Conservation (phyloP, 2,329 filamentous ascomycete genomes). For the Cladophialophora chaetospira region DNA sequence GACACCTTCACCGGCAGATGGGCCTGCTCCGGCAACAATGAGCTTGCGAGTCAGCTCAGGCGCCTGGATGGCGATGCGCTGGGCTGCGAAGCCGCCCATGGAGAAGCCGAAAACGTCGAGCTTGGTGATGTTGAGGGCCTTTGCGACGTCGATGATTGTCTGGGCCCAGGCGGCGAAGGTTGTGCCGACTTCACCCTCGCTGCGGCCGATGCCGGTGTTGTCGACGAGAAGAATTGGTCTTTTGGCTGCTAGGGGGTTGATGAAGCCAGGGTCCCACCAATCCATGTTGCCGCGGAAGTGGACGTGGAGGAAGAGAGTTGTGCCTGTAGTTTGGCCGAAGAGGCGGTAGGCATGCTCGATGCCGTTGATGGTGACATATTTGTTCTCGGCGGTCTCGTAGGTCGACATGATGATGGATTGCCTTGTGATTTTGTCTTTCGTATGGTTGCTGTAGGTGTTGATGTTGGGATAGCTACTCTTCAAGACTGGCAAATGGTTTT, state of each 20-base stretch:
- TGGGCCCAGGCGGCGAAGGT: slow-evolving; percentile 42
- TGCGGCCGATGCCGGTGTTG: slow-evolving; percentile 52
- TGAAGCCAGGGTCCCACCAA: slow-evolving; percentile 44
- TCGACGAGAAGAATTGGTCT: slow-evolving; percentile 53
- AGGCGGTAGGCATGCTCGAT: slow-evolving; percentile 34
- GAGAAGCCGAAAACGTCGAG: slow-evolving; percentile 55
- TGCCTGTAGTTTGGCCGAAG: slow-evolving; percentile 26
- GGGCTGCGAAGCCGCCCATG: slow-evolving; percentile 53
- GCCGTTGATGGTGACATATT: slow-evolving; percentile 30
- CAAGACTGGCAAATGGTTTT: neutral
- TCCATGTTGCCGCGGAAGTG: slow-evolving; percentile 37
- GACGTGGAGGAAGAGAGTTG: slow-evolving; percentile 34
- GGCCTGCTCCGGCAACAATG: slow-evolving; percentile 50
- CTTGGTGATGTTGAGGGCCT: slow-evolving; percentile 38
- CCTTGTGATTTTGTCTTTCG: neutral
- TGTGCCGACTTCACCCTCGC: slow-evolving; percentile 46
- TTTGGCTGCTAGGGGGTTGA: slow-evolving; percentile 47
- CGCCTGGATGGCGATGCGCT: slow-evolving; percentile 47
- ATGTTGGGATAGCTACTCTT: neutral
- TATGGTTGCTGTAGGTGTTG: neutral
- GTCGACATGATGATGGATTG: slow-evolving; percentile 29
- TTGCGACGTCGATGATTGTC: slow-evolving; percentile 35
- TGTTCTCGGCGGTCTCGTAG: slow-evolving; percentile 32
- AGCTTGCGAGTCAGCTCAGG: slow-evolving; percentile 44
- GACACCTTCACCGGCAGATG: slow-evolving; percentile 36